These are phyloP conservation scores for Calonectria ilicicola DNA, from an alignment of 2,329 filamentous ascomycete species.

Conservation along the genomic window DNA sequence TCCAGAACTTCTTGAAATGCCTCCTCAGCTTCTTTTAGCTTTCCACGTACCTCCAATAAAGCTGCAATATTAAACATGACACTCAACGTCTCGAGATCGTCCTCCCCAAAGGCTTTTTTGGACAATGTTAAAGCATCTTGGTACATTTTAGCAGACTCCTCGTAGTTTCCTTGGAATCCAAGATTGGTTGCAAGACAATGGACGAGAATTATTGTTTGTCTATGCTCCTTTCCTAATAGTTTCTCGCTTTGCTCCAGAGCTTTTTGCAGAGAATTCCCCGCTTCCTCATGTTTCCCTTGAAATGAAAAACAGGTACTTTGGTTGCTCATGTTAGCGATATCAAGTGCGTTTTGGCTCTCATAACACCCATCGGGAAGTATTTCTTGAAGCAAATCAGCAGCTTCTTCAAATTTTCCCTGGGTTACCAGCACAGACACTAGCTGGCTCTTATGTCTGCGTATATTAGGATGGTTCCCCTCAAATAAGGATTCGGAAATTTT, in stretches of 20 bases:
- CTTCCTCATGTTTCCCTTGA: background rate
- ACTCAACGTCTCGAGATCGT: background rate
- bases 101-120: background rate
- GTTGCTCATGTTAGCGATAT: background rate
- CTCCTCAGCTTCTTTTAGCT: conserved; percentile 34
- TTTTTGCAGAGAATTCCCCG: background rate
- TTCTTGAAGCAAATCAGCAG: background rate
- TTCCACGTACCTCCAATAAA: background rate
- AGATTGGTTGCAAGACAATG: background rate
- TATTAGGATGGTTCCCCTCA: background rate
- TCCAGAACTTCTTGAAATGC: background rate
- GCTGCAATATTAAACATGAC: background rate
- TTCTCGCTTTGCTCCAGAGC: background rate
- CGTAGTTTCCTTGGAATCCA: background rate
- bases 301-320: background rate
- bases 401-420: background rate
- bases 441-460: rapidly evolving
- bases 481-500: background rate
- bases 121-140: background rate
- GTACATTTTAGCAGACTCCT: conserved; percentile 27
- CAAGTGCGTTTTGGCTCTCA: background rate
- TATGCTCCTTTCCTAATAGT: background rate
- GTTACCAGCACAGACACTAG: background rate
- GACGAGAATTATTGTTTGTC: background rate
- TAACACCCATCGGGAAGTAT: background rate